Evolutionary conservation across 495 filamentous ascomycete genomes (phyloP), one percentile per base, ranked within the genome.

Genomic region (Penicillium manginii): DNA sequence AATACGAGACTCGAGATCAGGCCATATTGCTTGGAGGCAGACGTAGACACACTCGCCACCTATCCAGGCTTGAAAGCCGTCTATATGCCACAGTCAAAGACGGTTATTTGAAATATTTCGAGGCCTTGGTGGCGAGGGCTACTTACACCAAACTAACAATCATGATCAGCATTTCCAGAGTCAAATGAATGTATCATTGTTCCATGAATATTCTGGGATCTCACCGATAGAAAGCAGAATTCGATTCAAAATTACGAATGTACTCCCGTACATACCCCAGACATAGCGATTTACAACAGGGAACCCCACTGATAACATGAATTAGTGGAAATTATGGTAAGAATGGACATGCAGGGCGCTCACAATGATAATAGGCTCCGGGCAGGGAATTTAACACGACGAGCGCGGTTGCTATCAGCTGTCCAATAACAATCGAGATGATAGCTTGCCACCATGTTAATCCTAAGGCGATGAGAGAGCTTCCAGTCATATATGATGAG

Each of bases 381-480:
- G 65, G 65, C 12, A 67, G 45, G 4, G 65, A 67, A 46, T 67
- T 67, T 19, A 65, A 21, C 19, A 64, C 50, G 4, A 67, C 57
- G 11, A 67, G 54, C 4, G 48, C 29, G 10, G 58, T 59, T 9
- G 58, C 58, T 2, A 67, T 33, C 2, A 64, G 18, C 17, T 63
- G 54, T 33, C 65, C 60, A 32, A 58, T 37, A 9, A 64, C 43
- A 53, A 63, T 64, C 11, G 60, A 50, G 14, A 66, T 59, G 21
- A 71, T 61, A 11, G 68, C 60, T 56, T 71, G 65, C 63, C 65
- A 66, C 65, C 65, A 71, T 15, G 60, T 66, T 33, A 71, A 47
- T 19, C 68, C 68, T 42, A 71, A 32, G 11, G 65, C 57, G 18
- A 71, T 64, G 22, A 71, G 52, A 19, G 64, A 67, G 32, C 64